phyloP scores from a whole-genome alignment of 2,329 filamentous ascomycete species.

The Fusarium cyanostomum region DNA sequence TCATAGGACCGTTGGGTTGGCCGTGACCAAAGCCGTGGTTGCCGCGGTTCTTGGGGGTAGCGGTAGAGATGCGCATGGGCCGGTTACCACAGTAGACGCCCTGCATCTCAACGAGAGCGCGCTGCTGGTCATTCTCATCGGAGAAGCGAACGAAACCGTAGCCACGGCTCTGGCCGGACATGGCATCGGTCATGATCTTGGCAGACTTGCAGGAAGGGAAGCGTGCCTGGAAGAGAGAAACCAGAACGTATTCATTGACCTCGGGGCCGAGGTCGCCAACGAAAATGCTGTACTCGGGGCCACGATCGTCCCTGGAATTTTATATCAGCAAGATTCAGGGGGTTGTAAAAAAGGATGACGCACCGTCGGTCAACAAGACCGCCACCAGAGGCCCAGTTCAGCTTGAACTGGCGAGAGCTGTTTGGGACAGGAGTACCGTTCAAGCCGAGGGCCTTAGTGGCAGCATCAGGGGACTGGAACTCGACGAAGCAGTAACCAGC shows the following conservation, averaged over 20 bases:
- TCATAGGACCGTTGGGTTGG: conserved; percentile 58
- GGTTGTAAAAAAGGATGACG: conserved; percentile 41
- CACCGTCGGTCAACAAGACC: conserved; percentile 93
- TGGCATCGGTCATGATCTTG: conserved; percentile 99
- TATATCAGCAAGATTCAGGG: not conserved
- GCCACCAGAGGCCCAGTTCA: conserved; percentile 98
- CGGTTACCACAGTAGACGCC: conserved; percentile 98
- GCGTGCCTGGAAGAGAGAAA: conserved; percentile 95
- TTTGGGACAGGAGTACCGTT: conserved; percentile 93
- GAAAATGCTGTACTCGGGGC: conserved; percentile 96
- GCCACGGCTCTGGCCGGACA: conserved; percentile 95
- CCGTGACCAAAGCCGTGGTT: conserved; percentile 54
- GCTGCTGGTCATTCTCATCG: conserved; percentile 94
- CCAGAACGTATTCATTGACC: conserved; percentile 97
- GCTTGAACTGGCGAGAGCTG: conserved; percentile 94
- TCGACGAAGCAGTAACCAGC: conserved; percentile 99
- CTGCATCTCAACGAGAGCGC: conserved; percentile 96
- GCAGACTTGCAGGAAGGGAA: conserved; percentile 98
- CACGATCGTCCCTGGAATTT: conserved; percentile 82
- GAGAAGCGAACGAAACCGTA: conserved; percentile 99
- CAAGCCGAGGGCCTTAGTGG: conserved; percentile 87
- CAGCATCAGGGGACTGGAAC: conserved; percentile 83
- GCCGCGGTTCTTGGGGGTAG: conserved; percentile 88
- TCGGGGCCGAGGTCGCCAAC: conserved; percentile 97
- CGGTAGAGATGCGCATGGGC: conserved; percentile 97